These are phyloP conservation scores for Rhododendron vialii DNA, from an alignment of 148 eudicot species.

Conservation along the genomic window DNA sequence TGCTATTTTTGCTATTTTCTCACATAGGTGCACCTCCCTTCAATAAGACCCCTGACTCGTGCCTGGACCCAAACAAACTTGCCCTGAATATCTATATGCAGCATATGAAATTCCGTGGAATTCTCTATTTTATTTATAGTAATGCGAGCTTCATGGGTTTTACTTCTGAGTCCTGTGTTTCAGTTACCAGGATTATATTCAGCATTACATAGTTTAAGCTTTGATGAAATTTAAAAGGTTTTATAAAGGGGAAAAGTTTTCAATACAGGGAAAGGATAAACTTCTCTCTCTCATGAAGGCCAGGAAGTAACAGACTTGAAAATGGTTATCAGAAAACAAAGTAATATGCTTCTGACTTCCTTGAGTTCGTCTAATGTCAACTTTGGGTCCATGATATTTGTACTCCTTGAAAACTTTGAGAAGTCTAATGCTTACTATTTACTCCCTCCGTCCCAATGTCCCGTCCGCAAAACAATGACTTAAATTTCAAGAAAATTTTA, in stretches of 20 bases:
- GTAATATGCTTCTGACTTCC: neutral
- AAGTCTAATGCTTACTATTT: neutral
- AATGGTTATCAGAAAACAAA: neutral
- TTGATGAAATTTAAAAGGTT: neutral
- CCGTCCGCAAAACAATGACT: too few species aligned
- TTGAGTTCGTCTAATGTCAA: neutral
- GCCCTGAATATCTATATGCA: neutral
- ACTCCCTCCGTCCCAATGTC: too few species aligned
- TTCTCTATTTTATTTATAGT: neutral
- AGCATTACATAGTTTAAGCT: neutral
- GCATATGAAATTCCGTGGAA: neutral
- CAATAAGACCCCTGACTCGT: neutral
- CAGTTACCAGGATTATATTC: neutral
- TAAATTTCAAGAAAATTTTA: too few species aligned
- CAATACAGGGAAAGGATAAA: neutral
- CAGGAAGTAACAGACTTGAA: neutral
- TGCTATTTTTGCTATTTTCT: neutral
- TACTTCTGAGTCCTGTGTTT: neutral
- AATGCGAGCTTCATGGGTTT: neutral
- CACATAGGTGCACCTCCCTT: neutral
- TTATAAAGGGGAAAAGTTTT: neutral
- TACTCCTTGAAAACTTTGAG: neutral
- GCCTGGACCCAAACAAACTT: neutral
- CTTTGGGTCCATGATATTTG: neutral
- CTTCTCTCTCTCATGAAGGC: neutral